Evolutionary conservation across 805 yeast genomes (phyloP).

Genomic region (Lachancea dasiensis): DNA sequence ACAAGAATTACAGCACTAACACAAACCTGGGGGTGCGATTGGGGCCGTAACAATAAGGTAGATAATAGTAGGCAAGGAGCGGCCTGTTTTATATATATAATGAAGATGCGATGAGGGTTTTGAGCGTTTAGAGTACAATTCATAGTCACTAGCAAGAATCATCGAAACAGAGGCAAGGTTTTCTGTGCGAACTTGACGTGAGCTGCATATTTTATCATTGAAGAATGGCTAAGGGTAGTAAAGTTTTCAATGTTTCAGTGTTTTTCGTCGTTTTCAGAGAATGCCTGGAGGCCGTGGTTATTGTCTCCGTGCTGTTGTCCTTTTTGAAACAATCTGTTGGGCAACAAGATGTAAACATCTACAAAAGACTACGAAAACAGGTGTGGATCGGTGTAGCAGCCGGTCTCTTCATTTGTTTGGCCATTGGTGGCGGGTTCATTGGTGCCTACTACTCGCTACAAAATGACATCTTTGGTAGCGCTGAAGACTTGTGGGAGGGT

Average conservation of each 20-base stretch:
- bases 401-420: constrained; percentile 75
- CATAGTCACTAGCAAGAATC: not conserved
- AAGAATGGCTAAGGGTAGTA: constrained; percentile 21
- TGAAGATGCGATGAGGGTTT: not conserved
- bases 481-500: constrained; percentile 98
- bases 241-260: constrained; percentile 47
- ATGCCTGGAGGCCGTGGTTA: constrained; percentile 84
- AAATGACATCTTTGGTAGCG: constrained; percentile 74
- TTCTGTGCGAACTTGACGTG: no score
- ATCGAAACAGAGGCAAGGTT: not conserved
- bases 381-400: constrained; percentile 77
- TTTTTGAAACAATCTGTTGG: constrained; percentile 86
- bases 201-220: no score
- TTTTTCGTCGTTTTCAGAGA: constrained; percentile 93
- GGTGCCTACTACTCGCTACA: constrained; percentile 84
- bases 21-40: not conserved
- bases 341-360: constrained; percentile 43
- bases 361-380: constrained; percentile 62
- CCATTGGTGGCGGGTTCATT: constrained; percentile 87
- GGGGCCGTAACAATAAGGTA: not conserved
- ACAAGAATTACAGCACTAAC: no score
- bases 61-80: not conserved
- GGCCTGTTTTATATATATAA: not conserved
- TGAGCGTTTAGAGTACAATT: not conserved
- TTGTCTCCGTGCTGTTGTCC: constrained; percentile 85